Evolutionary conservation across 2,329 filamentous ascomycete species (phyloP), one percentile per base, ranked within the genome.

Genomic region (Lecanicillium sp.): DNA sequence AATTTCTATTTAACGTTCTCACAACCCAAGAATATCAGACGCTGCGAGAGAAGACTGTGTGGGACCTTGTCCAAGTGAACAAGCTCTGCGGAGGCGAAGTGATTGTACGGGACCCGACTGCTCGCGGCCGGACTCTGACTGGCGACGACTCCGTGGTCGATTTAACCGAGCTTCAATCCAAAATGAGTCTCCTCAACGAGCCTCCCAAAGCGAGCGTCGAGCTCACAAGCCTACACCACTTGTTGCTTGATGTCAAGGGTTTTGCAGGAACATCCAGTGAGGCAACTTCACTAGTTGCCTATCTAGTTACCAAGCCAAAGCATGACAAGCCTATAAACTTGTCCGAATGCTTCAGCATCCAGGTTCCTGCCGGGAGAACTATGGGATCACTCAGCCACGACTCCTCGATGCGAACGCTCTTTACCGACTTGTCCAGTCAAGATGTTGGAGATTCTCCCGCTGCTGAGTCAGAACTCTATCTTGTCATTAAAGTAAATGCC

Each of bases 81-180:
- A 96, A 95, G 63, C 75, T 96, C 52, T 83, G 95, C 39, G 87
- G 81, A 44, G 87, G 87, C 36, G 89, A 96, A 56, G 84, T 98
- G 34, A 95, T 98, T 56, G 92, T 98, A 43, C 80, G 92, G 20
- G 92, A 94, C 59, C 87, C 92, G 2, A 74, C 73, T 15, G 80
- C 89, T 55, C 76, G 83, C 20, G 92, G 92, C 8, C 79, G 89
- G 33, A 80, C 96, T 19, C 63, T 98, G 51, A 95, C 89, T 0
- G 87, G 85, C 11, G 84, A 95, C 38, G 92, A 98, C 60, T 95
- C 89, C 1, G 85, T 92, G 4, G 84, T 96, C 19, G 85, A 95
- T 42, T 77, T 95, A 48, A 90, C 90, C 6, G 87, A 80, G 55
- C 68, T 96, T 41, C 94, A 98, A 64, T 94, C 92, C 4, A 78